These are phyloP conservation scores for Globisporangium solare DNA, from an alignment of 352 stramenopile species.

Conservation along the genomic window DNA sequence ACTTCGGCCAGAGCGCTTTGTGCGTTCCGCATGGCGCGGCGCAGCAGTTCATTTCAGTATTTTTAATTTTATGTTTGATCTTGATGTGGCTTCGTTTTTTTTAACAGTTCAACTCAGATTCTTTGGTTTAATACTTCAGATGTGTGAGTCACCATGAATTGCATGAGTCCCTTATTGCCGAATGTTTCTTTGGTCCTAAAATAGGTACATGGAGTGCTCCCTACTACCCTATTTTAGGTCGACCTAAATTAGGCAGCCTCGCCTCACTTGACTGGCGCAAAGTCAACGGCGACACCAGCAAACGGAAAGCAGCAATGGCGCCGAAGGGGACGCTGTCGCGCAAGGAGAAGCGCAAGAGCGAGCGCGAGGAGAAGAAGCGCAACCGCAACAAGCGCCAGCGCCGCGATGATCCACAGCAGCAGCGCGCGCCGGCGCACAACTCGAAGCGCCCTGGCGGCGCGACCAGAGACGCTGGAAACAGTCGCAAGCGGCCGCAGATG, in stretches of 20 bases:
- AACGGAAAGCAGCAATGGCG: slow-evolving; percentile 15
- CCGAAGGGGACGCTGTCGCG: slow-evolving; percentile 29
- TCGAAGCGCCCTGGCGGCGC: slow-evolving; percentile 3
- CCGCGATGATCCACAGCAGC: slow-evolving; percentile 7
- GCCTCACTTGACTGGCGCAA: slow-evolving; percentile 10
- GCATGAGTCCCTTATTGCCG: no score
- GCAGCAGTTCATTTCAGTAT: background rate
- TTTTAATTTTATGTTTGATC: background rate
- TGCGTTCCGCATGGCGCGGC: background rate
- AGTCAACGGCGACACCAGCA: background rate
- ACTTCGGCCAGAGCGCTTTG: background rate
- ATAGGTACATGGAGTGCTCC: background rate
- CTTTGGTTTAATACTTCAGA: no score
- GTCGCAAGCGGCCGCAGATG: slow-evolving; percentile 12
- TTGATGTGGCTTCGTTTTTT: background rate
- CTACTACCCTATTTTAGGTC: background rate
- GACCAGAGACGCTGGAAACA: slow-evolving; percentile 3
- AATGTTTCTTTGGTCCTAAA: no score
- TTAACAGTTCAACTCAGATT: no score
- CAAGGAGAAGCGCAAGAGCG: slow-evolving; percentile 77
- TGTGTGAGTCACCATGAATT: no score
- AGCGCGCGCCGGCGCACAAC: slow-evolving; percentile 9
- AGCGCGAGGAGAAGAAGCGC: slow-evolving; percentile 78
- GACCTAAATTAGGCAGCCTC: background rate
- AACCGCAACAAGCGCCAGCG: slow-evolving; percentile 57